Conservation (phyloP, 164 flowering plant genomes). For the Kingdonia uniflora region DNA sequence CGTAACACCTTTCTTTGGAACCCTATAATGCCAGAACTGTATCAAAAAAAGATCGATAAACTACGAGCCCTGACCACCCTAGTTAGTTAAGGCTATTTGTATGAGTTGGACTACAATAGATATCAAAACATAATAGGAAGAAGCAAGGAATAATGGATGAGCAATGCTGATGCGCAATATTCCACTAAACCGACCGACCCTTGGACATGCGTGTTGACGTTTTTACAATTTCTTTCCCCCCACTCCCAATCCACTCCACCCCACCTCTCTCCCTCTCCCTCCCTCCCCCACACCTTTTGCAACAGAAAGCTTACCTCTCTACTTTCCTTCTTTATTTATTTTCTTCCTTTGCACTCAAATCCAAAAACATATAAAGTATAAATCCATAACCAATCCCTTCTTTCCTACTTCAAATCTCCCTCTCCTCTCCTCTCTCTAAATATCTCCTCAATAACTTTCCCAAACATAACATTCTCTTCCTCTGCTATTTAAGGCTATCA, state of each 20-base stretch:
- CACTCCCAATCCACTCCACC: background rate
- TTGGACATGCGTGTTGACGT: constrained; percentile 31
- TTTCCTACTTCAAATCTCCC: background rate
- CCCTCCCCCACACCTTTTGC: background rate
- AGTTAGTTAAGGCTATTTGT: no score
- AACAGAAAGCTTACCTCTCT: constrained; percentile 10
- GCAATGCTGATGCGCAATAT: constrained; percentile 11
- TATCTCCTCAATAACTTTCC: constrained; percentile 3
- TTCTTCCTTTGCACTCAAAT: background rate
- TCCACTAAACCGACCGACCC: constrained; percentile 29
- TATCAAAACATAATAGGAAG: background rate
- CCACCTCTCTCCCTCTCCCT: no score
- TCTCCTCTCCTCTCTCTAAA: background rate
- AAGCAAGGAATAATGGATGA: background rate
- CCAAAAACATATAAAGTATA: no score
- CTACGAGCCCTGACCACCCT: no score
- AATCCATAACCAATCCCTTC: no score
- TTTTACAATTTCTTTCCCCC: background rate
- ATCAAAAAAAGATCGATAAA: no score
- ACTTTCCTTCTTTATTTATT: background rate
- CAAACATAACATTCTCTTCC: background rate
- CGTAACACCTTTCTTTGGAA: no score
- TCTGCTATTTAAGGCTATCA: background rate
- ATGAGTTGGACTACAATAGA: no score
- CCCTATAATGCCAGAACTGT: no score